phyloP scores from a whole-genome alignment of 2,329 filamentous ascomycete species.

The Domatiomyces catenatus region DNA sequence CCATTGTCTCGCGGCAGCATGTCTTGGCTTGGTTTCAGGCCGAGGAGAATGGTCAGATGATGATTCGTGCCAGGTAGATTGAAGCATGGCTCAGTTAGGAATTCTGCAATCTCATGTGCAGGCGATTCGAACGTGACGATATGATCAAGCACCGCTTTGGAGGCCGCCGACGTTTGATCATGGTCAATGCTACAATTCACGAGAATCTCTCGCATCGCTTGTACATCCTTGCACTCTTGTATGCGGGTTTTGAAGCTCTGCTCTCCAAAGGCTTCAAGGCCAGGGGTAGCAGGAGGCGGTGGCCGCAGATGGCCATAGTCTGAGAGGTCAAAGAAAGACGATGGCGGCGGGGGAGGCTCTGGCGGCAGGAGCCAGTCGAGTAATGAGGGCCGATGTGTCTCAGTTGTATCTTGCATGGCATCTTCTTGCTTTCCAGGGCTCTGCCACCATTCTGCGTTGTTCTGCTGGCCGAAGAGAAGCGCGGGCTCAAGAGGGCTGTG shows the following conservation, averaged over 20 bases:
- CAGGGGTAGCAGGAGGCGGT: neutral
- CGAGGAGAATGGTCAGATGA: neutral
- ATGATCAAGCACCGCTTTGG: slow-evolving; percentile 6
- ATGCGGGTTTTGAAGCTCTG: neutral
- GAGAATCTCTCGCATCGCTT: slow-evolving; percentile 4
- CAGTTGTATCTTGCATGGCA: neutral
- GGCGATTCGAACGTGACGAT: slow-evolving; percentile 4
- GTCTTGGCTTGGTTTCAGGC: neutral
- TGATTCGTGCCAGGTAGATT: slow-evolving; percentile 11
- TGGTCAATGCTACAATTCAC: slow-evolving; percentile 2
- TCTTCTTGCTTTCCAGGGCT: slow-evolving; percentile 1
- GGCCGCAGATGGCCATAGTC: neutral
- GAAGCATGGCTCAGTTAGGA: slow-evolving; percentile 12
- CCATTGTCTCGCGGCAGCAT: neutral
- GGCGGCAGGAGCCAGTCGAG: neutral
- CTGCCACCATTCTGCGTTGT: slow-evolving; percentile 15
- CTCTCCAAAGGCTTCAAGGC: neutral
- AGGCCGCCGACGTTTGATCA: slow-evolving; percentile 1
- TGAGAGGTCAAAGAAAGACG: neutral
- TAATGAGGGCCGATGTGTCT: neutral
- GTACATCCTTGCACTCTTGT: slow-evolving; percentile 4
- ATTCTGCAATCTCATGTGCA: slow-evolving; percentile 7
- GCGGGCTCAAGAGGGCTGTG: slow-evolving; percentile 25
- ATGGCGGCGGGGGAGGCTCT: neutral
- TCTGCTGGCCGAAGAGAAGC: slow-evolving; percentile 24